phyloP scores from a whole-genome alignment of 192 early-diverging fungal genomes.

The Linnemannia exigua region DNA sequence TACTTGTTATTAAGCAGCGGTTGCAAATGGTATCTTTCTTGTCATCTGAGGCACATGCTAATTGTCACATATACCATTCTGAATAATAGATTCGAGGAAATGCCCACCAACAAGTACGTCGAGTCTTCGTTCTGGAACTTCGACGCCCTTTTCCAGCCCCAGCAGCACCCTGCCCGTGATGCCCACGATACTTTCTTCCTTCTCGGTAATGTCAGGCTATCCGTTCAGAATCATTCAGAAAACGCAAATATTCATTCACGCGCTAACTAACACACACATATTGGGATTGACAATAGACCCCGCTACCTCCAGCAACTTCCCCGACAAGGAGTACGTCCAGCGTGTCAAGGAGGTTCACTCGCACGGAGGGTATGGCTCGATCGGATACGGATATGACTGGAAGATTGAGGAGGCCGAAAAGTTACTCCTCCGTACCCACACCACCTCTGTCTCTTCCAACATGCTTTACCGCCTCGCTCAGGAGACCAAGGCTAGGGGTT shows the following conservation, averaged over 20 bases:
- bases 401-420: conserved; percentile 92
- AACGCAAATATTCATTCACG: background rate
- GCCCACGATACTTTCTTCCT: conserved; percentile 90
- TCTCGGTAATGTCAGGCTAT: conserved; percentile 32
- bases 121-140: conserved; percentile 99
- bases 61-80: background rate
- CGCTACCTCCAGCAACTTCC: conserved; percentile 80
- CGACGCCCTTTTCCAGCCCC: conserved; percentile 99
- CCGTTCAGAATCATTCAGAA: background rate
- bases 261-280: background rate
- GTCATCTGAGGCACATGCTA: too few relatives aligned
- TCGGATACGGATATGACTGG: conserved; percentile 97
- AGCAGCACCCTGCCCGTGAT: conserved; percentile 96
- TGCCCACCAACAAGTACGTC: conserved; percentile 98
- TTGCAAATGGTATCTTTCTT: background rate
- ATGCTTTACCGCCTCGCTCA: conserved; percentile 96
- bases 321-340: conserved; percentile 87
- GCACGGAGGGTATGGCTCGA: conserved; percentile 94
- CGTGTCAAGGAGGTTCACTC: conserved; percentile 93
- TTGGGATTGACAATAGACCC: conserved; percentile 65
- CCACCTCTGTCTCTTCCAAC: conserved; percentile 91
- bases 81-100: conserved; percentile 86
- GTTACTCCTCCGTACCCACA: conserved; percentile 96
- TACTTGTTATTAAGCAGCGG: background rate
- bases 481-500: conserved; percentile 67